Evolutionary conservation across 2,329 filamentous ascomycete genomes (phyloP), one percentile per base, ranked within the genome.

Genomic region (Trichoderma sp.): DNA sequence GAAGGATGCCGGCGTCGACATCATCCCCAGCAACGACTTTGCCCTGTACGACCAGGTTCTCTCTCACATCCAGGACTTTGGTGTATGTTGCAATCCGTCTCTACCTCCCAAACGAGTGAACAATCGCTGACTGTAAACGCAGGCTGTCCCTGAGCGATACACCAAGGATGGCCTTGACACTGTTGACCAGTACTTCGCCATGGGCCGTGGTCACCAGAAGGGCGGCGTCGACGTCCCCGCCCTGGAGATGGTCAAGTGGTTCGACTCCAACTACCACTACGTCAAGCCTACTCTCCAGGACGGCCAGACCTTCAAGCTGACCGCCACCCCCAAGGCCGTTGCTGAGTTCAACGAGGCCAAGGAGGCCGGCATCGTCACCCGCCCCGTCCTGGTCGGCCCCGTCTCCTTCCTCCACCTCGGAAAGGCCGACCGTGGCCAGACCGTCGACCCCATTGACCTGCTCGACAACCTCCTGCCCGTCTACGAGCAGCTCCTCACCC

Each of bases 231-330:
- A 99, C 81, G 95, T 98, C 71, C 92, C 94, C 73, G 87, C 86
- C 76, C 84, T 97, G 81, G 95, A 99, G 87, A 99, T 99, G 95
- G 95, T 99, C 75, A 99, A 99, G 87, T 99, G 95, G 95, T 99
- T 99, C 79, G 95, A 99, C 87, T 97, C 93, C 71, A 99, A 99
- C 90, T 99, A 99, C 90, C 95, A 98, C 88, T 99, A 99, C 81
- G 95, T 98, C 83, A 98, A 98, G 89, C 95, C 95, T 70, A 97
- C 95, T 69, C 88, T 99, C 72, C 93, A 97, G 83, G 90, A 97
- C 83, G 90, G 91, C 86, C 95, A 99, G 88, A 89, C 86, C 77
- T 99, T 99, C 89, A 93, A 90, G 82, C 92, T 99, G 69, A 81
- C 85, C 68, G 82, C 87, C 73, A 90, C 89, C 80, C 93, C 95